Evolutionary conservation across 371 early-diverging fungal genomes (phyloP).

Genomic region (Apophysomyces sp.): DNA sequence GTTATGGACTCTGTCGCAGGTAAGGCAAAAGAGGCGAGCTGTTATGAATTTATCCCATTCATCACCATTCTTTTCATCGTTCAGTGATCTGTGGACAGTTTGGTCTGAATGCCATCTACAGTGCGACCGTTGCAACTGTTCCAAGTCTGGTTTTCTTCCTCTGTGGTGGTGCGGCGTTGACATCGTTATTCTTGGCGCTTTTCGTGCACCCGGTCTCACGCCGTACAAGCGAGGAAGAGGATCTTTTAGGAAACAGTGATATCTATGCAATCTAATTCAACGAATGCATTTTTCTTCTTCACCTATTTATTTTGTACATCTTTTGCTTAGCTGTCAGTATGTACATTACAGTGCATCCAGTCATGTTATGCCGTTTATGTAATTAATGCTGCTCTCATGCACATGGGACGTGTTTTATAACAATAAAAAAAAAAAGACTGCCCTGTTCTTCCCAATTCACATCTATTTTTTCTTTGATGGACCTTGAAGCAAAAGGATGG

Average conservation of each 20-base stretch:
- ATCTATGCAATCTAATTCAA: no score
- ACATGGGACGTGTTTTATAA: no score
- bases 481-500: neutral
- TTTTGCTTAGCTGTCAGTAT: no score
- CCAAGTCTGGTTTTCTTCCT: slow-evolving; percentile 47
- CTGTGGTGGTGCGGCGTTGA: slow-evolving; percentile 15
- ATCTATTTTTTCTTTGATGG: neutral
- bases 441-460: neutral
- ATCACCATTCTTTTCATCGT: neutral
- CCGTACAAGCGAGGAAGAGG: neutral
- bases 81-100: slow-evolving; percentile 36
- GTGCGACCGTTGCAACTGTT: slow-evolving; percentile 42
- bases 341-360: no score
- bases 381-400: no score
- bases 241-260: neutral
- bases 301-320: no score
- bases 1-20: slow-evolving; percentile 49
- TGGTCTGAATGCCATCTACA: slow-evolving; percentile 40
- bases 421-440: neutral
- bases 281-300: no score
- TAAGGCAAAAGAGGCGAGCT: no score
- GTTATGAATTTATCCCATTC: neutral
- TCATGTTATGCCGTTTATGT: no score
- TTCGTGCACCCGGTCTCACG: slow-evolving; percentile 12
- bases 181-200: slow-evolving; percentile 15